Evolutionary conservation across 1,284 basidiomycete genomes (phyloP).

Genomic region (Termitomyces sp.): DNA sequence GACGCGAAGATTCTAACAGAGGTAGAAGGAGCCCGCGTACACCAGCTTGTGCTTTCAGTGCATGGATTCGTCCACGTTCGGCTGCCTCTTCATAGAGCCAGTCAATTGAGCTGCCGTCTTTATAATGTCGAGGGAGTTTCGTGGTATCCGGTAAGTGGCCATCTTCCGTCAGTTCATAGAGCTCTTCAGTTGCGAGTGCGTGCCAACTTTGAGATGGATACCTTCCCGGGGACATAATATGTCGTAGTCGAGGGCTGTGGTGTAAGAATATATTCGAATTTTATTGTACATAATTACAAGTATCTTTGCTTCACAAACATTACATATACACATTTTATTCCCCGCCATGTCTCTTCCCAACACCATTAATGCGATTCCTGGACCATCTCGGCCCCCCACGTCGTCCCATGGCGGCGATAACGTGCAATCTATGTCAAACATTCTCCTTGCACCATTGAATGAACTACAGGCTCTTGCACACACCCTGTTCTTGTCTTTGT

Average conservation of each 20-base stretch:
- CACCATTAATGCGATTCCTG: slow-evolving; percentile 14
- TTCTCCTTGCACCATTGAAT: slow-evolving; percentile 59
- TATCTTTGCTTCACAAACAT: neutral
- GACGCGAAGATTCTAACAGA: slow-evolving; percentile 50
- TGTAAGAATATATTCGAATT: too few relatives aligned
- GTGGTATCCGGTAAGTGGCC: slow-evolving; percentile 27
- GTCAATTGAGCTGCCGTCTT: slow-evolving; percentile 59
- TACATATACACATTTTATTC: neutral
- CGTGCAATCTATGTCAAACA: slow-evolving; percentile 45
- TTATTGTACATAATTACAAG: too few relatives aligned
- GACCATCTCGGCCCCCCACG: slow-evolving; percentile 12
- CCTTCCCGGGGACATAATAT: slow-evolving; percentile 14
- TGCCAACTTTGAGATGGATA: slow-evolving; percentile 19
- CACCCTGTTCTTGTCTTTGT: slow-evolving; percentile 65
- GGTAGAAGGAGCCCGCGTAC: slow-evolving; percentile 50
- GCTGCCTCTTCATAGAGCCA: slow-evolving; percentile 67
- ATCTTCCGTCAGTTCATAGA: slow-evolving; percentile 39
- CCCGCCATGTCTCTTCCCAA: slow-evolving; percentile 11
- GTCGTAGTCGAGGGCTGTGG: neutral
- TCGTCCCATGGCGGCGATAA: slow-evolving; percentile 18
- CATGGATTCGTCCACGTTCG: slow-evolving; percentile 54
- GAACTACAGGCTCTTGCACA: slow-evolving; percentile 62
- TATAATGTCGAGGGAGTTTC: slow-evolving; percentile 33
- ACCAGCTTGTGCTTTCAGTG: slow-evolving; percentile 46
- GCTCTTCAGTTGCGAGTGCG: slow-evolving; percentile 27